phyloP scores from a whole-genome alignment of 495 filamentous ascomycete genomes.

The Antarctomyces pellizariae region DNA sequence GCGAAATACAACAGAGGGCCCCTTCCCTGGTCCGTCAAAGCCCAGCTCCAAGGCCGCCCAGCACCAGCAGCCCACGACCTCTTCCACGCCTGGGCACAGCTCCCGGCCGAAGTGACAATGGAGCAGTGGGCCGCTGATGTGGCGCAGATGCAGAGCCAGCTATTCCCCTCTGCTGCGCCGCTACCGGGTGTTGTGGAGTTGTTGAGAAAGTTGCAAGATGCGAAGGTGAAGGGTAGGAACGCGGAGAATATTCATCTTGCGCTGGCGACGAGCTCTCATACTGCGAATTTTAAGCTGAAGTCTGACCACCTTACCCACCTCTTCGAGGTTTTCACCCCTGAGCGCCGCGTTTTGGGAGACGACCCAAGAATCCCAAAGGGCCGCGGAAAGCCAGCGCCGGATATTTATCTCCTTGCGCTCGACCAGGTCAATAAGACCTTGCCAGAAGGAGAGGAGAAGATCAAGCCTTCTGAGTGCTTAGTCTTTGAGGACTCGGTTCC shows the following conservation, averaged over 20 bases:
- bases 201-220: constrained; percentile 24
- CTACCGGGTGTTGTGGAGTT: constrained; percentile 59
- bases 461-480: constrained; percentile 69
- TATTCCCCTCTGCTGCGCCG: constrained; percentile 50
- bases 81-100: constrained; percentile 53
- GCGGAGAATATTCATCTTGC: constrained; percentile 64
- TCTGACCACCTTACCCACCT: constrained; percentile 46
- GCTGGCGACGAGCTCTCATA: constrained; percentile 59
- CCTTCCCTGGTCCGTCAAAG: constrained; percentile 86
- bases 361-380: constrained; percentile 59
- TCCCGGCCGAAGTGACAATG: constrained; percentile 47
- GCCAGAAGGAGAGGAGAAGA: constrained; percentile 35
- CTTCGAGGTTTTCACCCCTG: constrained; percentile 44
- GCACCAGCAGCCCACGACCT: constrained; percentile 32
- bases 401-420: constrained; percentile 82
- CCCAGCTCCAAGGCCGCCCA: constrained; percentile 82
- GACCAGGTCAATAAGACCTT: constrained; percentile 59
- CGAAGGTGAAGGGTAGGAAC: constrained; percentile 9
- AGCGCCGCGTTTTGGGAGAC: constrained; percentile 61
- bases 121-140: constrained; percentile 38
- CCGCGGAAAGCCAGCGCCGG: constrained; percentile 76
- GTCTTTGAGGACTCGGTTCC: constrained; percentile 93
- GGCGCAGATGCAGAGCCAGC: constrained; percentile 33
- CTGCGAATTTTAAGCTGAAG: constrained; percentile 55
- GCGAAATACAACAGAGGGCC: constrained; percentile 40